Conservation (phyloP, 2,329 filamentous ascomycete genomes). For the Uncinocarpus reesii region DNA sequence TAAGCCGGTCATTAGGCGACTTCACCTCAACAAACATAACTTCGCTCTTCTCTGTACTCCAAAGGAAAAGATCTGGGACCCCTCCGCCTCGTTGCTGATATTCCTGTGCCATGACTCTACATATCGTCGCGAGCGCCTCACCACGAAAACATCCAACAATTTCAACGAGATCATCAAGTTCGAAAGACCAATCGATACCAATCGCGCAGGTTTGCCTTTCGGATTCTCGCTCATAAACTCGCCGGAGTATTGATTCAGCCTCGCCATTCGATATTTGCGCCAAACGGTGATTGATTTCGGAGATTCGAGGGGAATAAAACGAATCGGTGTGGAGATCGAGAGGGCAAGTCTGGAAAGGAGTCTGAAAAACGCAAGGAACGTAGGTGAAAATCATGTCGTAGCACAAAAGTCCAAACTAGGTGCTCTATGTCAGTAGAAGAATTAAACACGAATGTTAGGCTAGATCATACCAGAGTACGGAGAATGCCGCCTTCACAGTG, state of each 20-base stretch:
- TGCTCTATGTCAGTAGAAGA: not conserved
- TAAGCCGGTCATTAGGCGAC: conserved; percentile 81
- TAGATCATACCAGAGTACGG: conserved; percentile 58
- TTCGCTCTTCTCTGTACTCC: conserved; percentile 52
- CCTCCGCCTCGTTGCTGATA: conserved; percentile 78
- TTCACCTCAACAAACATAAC: conserved; percentile 74
- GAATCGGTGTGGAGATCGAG: conserved; percentile 86
- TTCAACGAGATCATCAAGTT: conserved; percentile 65
- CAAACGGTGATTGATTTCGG: conserved; percentile 78
- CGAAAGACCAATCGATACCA: conserved; percentile 84
- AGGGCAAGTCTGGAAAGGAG: conserved; percentile 85
- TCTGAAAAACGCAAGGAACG: conserved; percentile 94
- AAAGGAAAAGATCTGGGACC: conserved; percentile 85
- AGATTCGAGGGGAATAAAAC: conserved; percentile 76
- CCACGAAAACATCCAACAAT: conserved; percentile 68
- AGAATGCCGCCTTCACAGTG: conserved; percentile 87
- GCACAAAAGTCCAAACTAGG: conserved; percentile 69
- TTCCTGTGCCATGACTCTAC: conserved; percentile 91
- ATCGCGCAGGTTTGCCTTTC: conserved; percentile 73
- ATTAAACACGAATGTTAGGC: not conserved
- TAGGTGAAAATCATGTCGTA: conserved; percentile 88
- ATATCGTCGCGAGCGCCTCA: conserved; percentile 70
- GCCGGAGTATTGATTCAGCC: conserved; percentile 55
- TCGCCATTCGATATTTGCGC: conserved; percentile 79
- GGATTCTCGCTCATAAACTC: conserved; percentile 58